Evolutionary conservation across 2,329 filamentous ascomycete species (phyloP), one percentile per base, ranked within the genome.

Genomic region (Ceratocystis variospora): DNA sequence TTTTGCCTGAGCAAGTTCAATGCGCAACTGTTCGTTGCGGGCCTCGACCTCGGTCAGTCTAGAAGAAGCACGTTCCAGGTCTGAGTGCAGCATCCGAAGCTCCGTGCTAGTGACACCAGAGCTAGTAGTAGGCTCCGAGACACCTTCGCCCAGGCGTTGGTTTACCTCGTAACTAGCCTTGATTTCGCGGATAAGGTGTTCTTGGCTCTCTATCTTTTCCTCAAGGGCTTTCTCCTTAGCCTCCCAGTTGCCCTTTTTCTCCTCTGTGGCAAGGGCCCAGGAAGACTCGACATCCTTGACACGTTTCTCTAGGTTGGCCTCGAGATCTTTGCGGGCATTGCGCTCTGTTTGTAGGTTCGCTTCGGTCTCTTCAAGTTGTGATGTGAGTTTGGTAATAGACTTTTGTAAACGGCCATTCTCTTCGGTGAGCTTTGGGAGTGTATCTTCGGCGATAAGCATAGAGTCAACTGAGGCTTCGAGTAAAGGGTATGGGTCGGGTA

Each of bases 121-220:
- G 33, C 79, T 79, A 31, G 83, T 82, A 22, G 88, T 85, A 8
- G 77, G 77, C 64, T 84, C 83, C n/a, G 55, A 59, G 10, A 28
- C 55, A 44, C 87, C 87, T 70, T 86, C 87, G 63, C 87, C 92
- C 63, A 99, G 79, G 63, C 94, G 84, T 74, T 97, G 92, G 59
- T 90, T 94, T 65, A 99, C 94, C 76, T 99, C 94, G 73, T 96
- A 96, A 77, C 87, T 96, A 31, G 94, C 94, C 77, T 96, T 97
- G 73, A 97, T 85, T 75, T 99, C 95, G 73, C 89, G 96, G 71
- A 99, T 77, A 48, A 99, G 77, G 5, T 91, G 86, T 62, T 99
- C 94, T 73, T 99, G 93, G 71, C 88, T 95, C 75, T 96, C 93
- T 2, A 96, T 81, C 77, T 96, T 97, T 71, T 97, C 93, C 72